Conservation (phyloP, 2,329 filamentous ascomycete species). For the Trichoderma atrobrunneum region DNA sequence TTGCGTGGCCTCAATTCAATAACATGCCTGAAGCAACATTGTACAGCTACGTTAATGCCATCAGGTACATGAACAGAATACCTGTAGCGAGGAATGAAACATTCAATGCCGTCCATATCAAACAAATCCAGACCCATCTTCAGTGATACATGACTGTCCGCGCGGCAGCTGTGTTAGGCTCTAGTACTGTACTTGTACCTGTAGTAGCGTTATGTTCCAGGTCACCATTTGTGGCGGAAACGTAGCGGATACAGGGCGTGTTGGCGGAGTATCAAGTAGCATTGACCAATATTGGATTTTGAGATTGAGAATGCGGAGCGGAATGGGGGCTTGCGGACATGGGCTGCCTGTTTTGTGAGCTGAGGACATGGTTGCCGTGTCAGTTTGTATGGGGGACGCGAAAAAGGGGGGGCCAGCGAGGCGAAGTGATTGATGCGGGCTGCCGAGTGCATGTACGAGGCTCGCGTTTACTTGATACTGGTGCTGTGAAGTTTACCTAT, state of each 20-base stretch:
- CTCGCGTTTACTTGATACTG: not conserved
- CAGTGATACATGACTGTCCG: not conserved
- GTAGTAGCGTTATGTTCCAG: not conserved
- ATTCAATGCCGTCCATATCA: not conserved
- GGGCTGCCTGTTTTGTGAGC: not conserved
- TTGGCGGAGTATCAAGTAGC: not conserved
- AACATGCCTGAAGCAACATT: not conserved
- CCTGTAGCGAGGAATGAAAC: not conserved
- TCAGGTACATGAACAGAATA: not conserved
- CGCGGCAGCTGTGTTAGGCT: not conserved
- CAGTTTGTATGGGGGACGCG: not conserved
- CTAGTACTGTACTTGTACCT: not conserved
- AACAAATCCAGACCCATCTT: not conserved
- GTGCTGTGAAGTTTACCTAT: not conserved
- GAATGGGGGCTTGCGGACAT: not conserved
- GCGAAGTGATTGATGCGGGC: not conserved
- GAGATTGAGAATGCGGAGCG: slow-evolving; percentile 1
- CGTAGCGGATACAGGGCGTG: not conserved
- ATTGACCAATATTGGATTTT: not conserved
- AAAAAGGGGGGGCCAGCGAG: not conserved
- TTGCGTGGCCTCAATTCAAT: not conserved
- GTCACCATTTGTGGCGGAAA: not conserved
- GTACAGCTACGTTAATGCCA: not conserved
- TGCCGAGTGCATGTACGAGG: not conserved
- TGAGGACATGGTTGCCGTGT: not conserved